Evolutionary conservation across 257 asterid species (phyloP).

Genomic region (Verbena officinalis): DNA sequence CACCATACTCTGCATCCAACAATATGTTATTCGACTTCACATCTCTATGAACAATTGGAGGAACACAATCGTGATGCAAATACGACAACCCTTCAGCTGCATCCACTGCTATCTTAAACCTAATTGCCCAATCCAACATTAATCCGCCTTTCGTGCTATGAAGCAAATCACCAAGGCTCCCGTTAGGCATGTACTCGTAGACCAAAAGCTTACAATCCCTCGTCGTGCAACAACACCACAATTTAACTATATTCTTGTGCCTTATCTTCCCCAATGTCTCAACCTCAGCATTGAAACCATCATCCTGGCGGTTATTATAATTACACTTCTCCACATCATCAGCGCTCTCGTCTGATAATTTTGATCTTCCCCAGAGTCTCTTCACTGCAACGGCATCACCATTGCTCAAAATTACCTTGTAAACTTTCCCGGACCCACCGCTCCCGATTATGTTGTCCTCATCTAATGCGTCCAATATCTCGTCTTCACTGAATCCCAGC

Average conservation of each 20-base stretch:
- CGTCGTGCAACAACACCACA: constrained; percentile 89
- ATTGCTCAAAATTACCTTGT: constrained; percentile 80
- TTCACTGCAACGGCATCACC: constrained; percentile 88
- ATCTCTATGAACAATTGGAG: constrained; percentile 89
- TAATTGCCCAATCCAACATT: constrained; percentile 78
- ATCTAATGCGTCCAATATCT: constrained; percentile 76
- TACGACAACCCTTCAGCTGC: constrained; percentile 95
- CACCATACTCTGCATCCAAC: constrained; percentile 80
- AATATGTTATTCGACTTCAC: constrained; percentile 88
- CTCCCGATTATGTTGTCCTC: constrained; percentile 92
- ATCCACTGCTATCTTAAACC: constrained; percentile 79
- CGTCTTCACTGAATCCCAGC: constrained; percentile 74
- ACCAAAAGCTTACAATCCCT: constrained; percentile 84
- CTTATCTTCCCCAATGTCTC: constrained; percentile 90
- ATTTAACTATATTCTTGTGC: constrained; percentile 86
- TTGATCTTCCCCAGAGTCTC: constrained; percentile 74
- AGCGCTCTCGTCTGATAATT: constrained; percentile 41
- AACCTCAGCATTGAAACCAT: constrained; percentile 83
- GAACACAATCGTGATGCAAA: constrained; percentile 90
- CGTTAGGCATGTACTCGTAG: constrained; percentile 96
- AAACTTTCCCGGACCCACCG: constrained; percentile 90
- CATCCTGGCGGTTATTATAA: constrained; percentile 27
- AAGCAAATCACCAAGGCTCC: constrained; percentile 86
- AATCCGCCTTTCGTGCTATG: constrained; percentile 78
- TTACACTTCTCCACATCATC: constrained; percentile 76